Evolutionary conservation across 2,329 filamentous ascomycete genomes (phyloP).

Genomic region (Fusarium sp.): DNA sequence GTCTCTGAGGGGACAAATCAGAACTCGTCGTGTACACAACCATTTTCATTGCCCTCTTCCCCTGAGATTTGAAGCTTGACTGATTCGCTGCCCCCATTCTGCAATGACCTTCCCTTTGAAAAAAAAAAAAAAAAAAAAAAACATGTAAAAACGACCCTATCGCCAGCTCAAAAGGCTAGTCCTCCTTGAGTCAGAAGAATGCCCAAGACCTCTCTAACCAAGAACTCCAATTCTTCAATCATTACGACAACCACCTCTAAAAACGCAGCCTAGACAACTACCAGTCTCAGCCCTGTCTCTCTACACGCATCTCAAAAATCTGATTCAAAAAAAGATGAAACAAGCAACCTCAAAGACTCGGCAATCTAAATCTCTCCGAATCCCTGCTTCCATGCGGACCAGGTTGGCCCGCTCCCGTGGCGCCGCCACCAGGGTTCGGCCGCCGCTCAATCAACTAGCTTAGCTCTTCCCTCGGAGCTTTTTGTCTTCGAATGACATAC

Average conservation of each 20-base stretch:
- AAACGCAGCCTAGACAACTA: background rate
- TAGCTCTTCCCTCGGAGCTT: background rate
- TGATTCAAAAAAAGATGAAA: background rate
- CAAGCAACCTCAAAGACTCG: slow-evolving; percentile 1
- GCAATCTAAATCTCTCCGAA: slow-evolving; percentile 27
- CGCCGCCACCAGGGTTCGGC: slow-evolving; percentile 32
- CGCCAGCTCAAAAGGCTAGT: background rate
- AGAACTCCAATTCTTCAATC: background rate
- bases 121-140: no score
- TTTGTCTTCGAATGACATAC: background rate
- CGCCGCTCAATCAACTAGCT: slow-evolving; percentile 11
- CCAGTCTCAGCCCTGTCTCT: background rate
- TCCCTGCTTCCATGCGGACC: slow-evolving; percentile 25
- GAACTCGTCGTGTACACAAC: slow-evolving; percentile 1
- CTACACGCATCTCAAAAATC: background rate
- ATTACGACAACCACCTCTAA: background rate
- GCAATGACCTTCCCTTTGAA: background rate
- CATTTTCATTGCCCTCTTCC: background rate
- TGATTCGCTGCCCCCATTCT: background rate
- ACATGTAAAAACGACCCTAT: no score
- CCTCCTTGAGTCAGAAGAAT: background rate
- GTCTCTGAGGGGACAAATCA: slow-evolving; percentile 30
- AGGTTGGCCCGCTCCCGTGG: slow-evolving; percentile 13
- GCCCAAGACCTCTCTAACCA: background rate
- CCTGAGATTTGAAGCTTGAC: slow-evolving; percentile 5